Evolutionary conservation across 2,329 filamentous ascomycete species (phyloP), one percentile per base, ranked within the genome.

Genomic region (Aspergillus floridensis): DNA sequence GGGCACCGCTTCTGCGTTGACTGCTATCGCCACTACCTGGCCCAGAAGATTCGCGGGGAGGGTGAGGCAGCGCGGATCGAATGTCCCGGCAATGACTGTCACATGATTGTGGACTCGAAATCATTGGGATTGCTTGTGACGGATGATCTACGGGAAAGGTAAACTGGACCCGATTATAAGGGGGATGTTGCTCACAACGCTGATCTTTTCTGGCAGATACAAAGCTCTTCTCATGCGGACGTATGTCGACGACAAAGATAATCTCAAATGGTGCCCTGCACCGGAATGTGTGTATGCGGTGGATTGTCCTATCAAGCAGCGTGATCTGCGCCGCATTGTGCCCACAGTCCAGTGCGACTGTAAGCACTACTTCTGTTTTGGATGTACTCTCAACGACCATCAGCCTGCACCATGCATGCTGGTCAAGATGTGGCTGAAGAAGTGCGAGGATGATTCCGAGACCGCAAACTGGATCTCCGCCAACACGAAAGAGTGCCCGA

Each of bases 381-480:
- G 95, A 19, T 99, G 95, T 74, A 89, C 90, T 8, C 83, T 93
- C 32, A 86, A 84, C 63, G 95, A 99, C 70, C 95, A 99, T 71
- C 93, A 96, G 70, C 95, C 95, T 3, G 91, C 93, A 3, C 93
- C 95, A 0, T 99, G 95, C 74, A 84, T 87, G 26, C 79, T 99
- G 54, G 93, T 98, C 54, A 97, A 95, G 82, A 89, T 86, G 73
- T 99, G 95, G 95, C 77, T 99, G 12, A 96, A 97, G 81, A 99
- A 99, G 74, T 99, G 95, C 73, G 95, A 95, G 59, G 95, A 99
- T 73, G 95, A 99, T 72, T 96, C 92, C 0, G 95, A 99, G 76
- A 99, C 95, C 0, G 93, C 95, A 4, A 99, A 99, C 75, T 99
- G 95, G 95, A 99, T 99, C 63, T 97, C 93, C 0, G 95, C 95